A percentile compares a stretch with the other conserved stretches of the same genome.
Evolutionary conservation across 2,329 filamentous ascomycete species (phyloP).

Genomic region (Myriosclerotinia duriaeana): DNA sequence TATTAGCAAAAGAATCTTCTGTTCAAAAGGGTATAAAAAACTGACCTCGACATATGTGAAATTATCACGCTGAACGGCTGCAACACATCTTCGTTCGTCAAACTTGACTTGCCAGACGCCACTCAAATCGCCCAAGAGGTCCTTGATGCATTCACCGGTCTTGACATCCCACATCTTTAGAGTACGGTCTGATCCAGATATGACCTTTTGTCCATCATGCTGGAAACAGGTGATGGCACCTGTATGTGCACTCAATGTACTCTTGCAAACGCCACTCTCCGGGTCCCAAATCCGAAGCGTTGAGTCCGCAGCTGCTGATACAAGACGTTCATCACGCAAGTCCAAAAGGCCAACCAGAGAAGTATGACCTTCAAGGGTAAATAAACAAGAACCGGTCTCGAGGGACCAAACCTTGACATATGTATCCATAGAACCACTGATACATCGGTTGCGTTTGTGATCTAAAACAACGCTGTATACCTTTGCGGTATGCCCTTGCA

Average conservation of each 20-base stretch:
- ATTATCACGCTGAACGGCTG: conserved; percentile 88
- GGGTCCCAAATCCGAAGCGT: conserved; percentile 97
- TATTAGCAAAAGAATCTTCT: conserved; percentile 35
- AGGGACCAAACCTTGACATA: conserved; percentile 97
- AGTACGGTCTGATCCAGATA: conserved; percentile 91
- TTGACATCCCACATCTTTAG: conserved; percentile 98
- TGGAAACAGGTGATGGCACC: conserved; percentile 99
- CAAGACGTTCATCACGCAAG: conserved; percentile 82
- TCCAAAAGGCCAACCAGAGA: conserved; percentile 91
- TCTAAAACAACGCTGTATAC: conserved; percentile 97
- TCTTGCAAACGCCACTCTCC: conserved; percentile 85
- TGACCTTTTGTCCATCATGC: conserved; percentile 94
- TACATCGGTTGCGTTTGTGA: conserved; percentile 87
- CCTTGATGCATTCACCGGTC: conserved; percentile 87
- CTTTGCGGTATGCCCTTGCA: conserved; percentile 86
- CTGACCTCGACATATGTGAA: conserved; percentile 94
- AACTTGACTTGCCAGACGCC: conserved; percentile 99
- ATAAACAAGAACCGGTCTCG: conserved; percentile 77
- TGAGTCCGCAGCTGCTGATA: conserved; percentile 92
- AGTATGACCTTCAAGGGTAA: conserved; percentile 89
- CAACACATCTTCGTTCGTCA: conserved; percentile 90
- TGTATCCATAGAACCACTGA: conserved; percentile 98
- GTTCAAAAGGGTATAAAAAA: conserved; percentile 25
- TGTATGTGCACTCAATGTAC: conserved; percentile 87
- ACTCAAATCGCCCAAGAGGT: conserved; percentile 86